Evolutionary conservation across 768 basidiomycete genomes (phyloP).

Genomic region (Daedaleopsis sinensis): DNA sequence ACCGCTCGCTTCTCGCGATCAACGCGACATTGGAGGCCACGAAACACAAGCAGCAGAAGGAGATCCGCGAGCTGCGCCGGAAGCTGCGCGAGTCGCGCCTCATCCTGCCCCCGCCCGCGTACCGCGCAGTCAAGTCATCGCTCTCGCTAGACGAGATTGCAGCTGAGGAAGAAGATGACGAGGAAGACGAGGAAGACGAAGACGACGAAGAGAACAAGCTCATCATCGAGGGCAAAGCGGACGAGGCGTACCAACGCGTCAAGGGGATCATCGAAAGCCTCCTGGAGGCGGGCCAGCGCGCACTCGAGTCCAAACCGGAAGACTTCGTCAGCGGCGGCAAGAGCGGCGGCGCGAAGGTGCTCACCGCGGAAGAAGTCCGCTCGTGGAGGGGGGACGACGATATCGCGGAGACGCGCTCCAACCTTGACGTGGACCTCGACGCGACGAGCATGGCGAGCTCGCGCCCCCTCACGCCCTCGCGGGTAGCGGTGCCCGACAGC

Average conservation of each 20-base stretch:
- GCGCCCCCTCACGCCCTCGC: constrained; percentile 25
- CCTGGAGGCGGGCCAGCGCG: constrained; percentile 57
- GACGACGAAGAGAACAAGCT: constrained; percentile 46
- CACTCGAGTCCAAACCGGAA: constrained; percentile 58
- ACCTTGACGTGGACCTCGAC: constrained; percentile 16
- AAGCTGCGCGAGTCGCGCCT: constrained; percentile 83
- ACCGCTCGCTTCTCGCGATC: constrained; percentile 82
- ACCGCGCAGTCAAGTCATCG: constrained; percentile 56
- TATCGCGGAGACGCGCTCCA: constrained; percentile 21
- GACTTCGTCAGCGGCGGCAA: constrained; percentile 50
- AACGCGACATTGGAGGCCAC: constrained; percentile 81
- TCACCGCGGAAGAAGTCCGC: constrained; percentile 72
- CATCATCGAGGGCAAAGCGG: constrained; percentile 38
- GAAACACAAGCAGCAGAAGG: constrained; percentile 79
- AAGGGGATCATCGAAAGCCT: constrained; percentile 65
- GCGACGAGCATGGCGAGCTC: constrained; percentile 10
- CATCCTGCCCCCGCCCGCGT: constrained; percentile 70
- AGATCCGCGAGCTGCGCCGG: constrained; percentile 83
- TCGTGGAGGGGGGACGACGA: constrained; percentile 45
- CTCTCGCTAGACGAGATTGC: constrained; percentile 45
- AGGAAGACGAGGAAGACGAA: constrained; percentile 43
- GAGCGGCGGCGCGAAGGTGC: constrained; percentile 59
- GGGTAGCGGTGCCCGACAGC: constrained; percentile 21
- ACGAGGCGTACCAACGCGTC: constrained; percentile 65
- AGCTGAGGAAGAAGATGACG: constrained; percentile 46